Evolutionary conservation across 352 stramenopile species (phyloP), one percentile per base, ranked within the genome.

Genomic region (Globisporangium lucens): DNA sequence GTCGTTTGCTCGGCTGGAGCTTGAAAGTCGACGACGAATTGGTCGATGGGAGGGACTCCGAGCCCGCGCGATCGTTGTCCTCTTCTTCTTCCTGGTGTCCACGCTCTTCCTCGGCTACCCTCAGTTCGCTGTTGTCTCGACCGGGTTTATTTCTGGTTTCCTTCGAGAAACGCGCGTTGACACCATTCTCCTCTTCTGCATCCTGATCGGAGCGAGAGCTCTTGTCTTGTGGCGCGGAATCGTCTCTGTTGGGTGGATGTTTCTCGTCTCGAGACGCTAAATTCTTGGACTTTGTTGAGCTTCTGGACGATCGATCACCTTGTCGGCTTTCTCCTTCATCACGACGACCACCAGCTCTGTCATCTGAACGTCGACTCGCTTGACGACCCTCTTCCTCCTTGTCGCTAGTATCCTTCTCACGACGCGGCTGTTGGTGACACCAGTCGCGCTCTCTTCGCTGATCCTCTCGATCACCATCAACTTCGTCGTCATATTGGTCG

Each of bases 1-100:
- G 80, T 36, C 76, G 67, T 61, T 91, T 89, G 73, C 80, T 89
- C 10, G 77, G 77, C 47, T 78, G 64, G 7, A 79, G 33, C 8
- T 66, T 63, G 47, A 60, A 60, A n/a, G 13, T 60, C 30, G 17
- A 43, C 0, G 55, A 60, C 30, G 7, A 60, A 15, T 29, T 24
- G 17, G 55, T 46, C 6, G 55, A 60, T 9, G 55, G 65, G 30
- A 53, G 9, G 1, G 20, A 52, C 24, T 69, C 57, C 24, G 12
- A 47, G 38, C 47, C 22, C 66, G 30, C 24, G 24, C 38, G 46
- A 17, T 35, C 36, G 22, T 66, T 41, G 17, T 58, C 22, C 10
- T 20, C 36, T 13, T 60, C 41, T 27, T 68, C 67, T 30, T 51
- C 47, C 27, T 72, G n/a, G 12, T 61, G 13, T 46, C 61, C 38